Conservation (phyloP, 2,329 filamentous ascomycete genomes). For the Diaporthe australafricana region DNA sequence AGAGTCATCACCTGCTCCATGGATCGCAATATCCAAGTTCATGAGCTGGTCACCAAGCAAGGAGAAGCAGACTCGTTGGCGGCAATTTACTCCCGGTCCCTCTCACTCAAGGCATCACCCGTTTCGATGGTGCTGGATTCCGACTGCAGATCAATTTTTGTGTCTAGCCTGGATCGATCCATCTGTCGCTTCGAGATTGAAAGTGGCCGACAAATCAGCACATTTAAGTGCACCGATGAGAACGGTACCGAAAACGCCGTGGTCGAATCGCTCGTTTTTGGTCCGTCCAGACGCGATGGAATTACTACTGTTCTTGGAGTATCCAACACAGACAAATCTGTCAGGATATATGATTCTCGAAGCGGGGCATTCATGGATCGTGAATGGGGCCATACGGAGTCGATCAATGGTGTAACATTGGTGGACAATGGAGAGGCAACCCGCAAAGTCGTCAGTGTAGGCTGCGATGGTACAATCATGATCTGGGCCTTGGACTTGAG, state of each 20-base stretch:
- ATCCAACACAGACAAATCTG: constrained; percentile 95
- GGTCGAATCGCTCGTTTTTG: constrained; percentile 80
- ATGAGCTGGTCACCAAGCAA: constrained; percentile 80
- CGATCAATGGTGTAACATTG: constrained; percentile 86
- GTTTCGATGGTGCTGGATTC: constrained; percentile 82
- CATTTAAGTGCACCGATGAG: constrained; percentile 86
- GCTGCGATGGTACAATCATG: constrained; percentile 86
- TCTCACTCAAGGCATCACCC: constrained; percentile 88
- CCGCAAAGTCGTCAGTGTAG: constrained; percentile 77
- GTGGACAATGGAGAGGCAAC: constrained; percentile 69
- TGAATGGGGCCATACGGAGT: constrained; percentile 96
- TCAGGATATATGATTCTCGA: constrained; percentile 86
- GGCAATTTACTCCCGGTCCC: constrained; percentile 80
- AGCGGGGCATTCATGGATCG: constrained; percentile 83
- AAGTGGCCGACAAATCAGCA: constrained; percentile 75
- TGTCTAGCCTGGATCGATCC: constrained; percentile 71
- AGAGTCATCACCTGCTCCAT: constrained; percentile 87
- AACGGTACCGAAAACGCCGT: constrained; percentile 85
- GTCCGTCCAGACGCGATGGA: constrained; percentile 60
- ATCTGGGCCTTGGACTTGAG: constrained; percentile 74
- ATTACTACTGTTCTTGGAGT: constrained; percentile 82
- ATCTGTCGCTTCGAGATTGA: constrained; percentile 71
- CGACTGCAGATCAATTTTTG: constrained; percentile 68
- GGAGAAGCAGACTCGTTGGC: constrained; percentile 74
- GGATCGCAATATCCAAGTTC: constrained; percentile 87